Conservation (phyloP, 805 yeast species). For the Candida sakaeoensis region DNA sequence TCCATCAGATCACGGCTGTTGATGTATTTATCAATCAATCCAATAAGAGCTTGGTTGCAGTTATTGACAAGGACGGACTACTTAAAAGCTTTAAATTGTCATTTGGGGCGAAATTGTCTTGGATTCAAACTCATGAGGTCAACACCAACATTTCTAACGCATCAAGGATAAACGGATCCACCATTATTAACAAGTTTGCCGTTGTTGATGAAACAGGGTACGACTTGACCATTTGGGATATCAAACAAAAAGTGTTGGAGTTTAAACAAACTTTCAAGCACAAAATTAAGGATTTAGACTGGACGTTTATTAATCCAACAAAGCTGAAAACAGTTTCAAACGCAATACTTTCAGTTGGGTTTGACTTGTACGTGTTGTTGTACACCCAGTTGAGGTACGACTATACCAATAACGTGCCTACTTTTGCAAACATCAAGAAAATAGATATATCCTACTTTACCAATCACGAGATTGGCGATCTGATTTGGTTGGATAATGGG, state of each 20-base stretch:
- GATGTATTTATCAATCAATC: slow-evolving; percentile 19
- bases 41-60: slow-evolving; percentile 43
- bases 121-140: slow-evolving; percentile 51
- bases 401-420: slow-evolving; percentile 75
- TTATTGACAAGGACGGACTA: slow-evolving; percentile 45
- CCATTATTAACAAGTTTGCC: slow-evolving; percentile 66
- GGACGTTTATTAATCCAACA: slow-evolving; percentile 59
- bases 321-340: slow-evolving; percentile 19
- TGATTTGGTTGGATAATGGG: slow-evolving; percentile 80
- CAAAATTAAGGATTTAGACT: slow-evolving; percentile 69
- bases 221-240: slow-evolving; percentile 75
- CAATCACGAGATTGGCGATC: slow-evolving; percentile 80
- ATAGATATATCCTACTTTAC: slow-evolving; percentile 71
- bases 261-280: slow-evolving; percentile 43
- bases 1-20: slow-evolving; percentile 50
- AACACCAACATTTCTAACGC: slow-evolving; percentile 55
- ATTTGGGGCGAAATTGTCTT: slow-evolving; percentile 36
- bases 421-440: slow-evolving; percentile 71
- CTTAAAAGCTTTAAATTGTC: slow-evolving; percentile 14
- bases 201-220: slow-evolving; percentile 54
- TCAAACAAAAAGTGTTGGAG: slow-evolving; percentile 62
- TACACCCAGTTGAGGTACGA: slow-evolving; percentile 85
- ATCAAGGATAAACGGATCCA: slow-evolving; percentile 64
- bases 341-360: slow-evolving; percentile 79
- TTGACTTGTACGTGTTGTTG: slow-evolving; percentile 54